Percentiles rank a stretch among this genome's conserved stretches.
Evolutionary conservation across 148 eudicot genomes (phyloP).

Genomic region (Tetragonia tetragonoides): DNA sequence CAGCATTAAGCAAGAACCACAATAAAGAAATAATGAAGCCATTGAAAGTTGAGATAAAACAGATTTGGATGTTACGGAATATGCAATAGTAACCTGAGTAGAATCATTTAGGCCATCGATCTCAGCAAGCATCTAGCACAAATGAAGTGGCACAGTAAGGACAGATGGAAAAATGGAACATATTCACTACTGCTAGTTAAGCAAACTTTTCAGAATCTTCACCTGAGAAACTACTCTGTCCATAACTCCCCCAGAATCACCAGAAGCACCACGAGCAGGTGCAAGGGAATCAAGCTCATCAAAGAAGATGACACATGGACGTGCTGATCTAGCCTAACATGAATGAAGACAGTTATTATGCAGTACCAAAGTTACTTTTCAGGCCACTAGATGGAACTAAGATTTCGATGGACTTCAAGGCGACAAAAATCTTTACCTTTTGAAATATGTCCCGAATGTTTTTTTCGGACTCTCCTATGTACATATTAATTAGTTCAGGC

Average conservation of each 20-base stretch:
- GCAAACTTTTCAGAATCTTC: conserved; percentile 20
- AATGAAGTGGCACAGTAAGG: conserved; percentile 14
- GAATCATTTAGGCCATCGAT: conserved; percentile 94
- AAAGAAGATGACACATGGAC: conserved; percentile 97
- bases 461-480: conserved; percentile 98
- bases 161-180: not conserved
- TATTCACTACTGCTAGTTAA: not conserved
- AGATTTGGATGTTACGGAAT: conserved; percentile 6
- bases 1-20: not conserved
- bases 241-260: conserved; percentile 99
- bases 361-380: not conserved
- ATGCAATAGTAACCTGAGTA: conserved; percentile 51
- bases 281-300: conserved; percentile 99
- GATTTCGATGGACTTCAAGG: not conserved
- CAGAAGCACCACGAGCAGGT: conserved; percentile 97
- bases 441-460: conserved; percentile 90
- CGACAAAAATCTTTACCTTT: conserved; percentile 51
- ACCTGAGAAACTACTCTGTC: conserved; percentile 99
- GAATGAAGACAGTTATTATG: conserved; percentile 8
- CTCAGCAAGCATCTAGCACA: conserved; percentile 92
- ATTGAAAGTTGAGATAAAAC: not conserved
- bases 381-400: conserved; percentile 1
- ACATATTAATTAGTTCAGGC: conserved; percentile 97
- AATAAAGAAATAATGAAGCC: conserved; percentile 2
- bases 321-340: conserved; percentile 88